These are phyloP conservation scores for Backusella mclennaniae DNA, from an alignment of 192 early-diverging fungal species.

Conservation along the genomic window DNA sequence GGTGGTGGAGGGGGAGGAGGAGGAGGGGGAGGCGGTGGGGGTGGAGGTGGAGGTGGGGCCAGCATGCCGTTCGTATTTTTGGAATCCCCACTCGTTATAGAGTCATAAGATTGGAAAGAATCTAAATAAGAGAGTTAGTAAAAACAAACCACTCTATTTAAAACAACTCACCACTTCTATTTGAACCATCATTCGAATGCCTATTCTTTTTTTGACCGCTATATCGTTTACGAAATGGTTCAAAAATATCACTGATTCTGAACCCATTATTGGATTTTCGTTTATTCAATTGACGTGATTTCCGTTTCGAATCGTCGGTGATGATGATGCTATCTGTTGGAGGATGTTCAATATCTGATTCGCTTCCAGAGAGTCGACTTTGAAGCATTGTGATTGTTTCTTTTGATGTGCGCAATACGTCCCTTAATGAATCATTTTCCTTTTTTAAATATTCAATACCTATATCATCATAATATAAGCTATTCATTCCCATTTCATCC, in stretches of 20 bases:
- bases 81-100: not conserved
- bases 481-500: not conserved
- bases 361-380: conserved; percentile 56
- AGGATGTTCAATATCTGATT: not conserved
- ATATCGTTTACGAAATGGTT: not conserved
- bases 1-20: conserved; percentile 38
- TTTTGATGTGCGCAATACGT: conserved; percentile 64
- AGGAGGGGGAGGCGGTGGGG: conserved; percentile 9
- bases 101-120: not conserved
- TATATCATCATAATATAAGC: not conserved
- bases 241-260: not conserved
- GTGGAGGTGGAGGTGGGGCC: conserved; percentile 39
- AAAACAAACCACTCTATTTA: not conserved
- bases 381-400: conserved; percentile 75
- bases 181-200: not conserved
- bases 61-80: not conserved
- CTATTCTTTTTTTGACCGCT: not conserved
- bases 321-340: not conserved
- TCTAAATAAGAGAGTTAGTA: not conserved
- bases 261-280: not conserved
- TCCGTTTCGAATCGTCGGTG: not conserved
- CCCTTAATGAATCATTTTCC: conserved; percentile 39
- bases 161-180: not conserved
- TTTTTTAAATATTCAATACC: conserved; percentile 15
- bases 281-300: not conserved